Evolutionary conservation across 176 grass and related monocot genomes (phyloP).

Genomic region (Carex littledalei): DNA sequence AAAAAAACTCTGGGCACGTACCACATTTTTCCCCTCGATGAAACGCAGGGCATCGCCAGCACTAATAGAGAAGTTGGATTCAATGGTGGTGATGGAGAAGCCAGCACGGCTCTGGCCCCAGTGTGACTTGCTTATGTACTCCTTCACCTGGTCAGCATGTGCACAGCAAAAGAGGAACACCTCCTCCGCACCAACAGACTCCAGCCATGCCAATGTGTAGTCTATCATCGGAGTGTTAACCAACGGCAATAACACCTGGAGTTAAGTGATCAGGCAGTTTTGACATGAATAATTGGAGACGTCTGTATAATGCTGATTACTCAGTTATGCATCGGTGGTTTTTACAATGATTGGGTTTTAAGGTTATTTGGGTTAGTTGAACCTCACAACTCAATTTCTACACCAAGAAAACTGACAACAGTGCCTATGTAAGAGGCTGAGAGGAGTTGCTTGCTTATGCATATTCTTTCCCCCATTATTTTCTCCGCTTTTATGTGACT

Average conservation of each 20-base stretch:
- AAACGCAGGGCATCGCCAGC: constrained; percentile 66
- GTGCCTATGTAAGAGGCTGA: not conserved
- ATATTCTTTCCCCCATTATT: not conserved
- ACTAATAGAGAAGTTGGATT: constrained; percentile 66
- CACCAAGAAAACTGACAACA: not conserved
- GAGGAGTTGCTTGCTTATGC: not conserved
- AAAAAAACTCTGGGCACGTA: not conserved
- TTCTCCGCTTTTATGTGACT: not conserved
- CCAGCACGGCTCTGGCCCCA: constrained; percentile 34
- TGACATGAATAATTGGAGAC: not conserved
- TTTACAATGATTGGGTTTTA: not conserved
- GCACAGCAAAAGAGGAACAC: constrained; percentile 82
- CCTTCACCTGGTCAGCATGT: constrained; percentile 78
- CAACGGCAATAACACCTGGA: constrained; percentile 74
- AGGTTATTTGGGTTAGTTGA: not conserved
- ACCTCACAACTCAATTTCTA: not conserved
- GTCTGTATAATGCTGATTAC: not conserved
- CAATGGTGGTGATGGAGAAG: constrained; percentile 48
- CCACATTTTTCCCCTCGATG: constrained; percentile 19
- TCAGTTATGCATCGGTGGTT: not conserved
- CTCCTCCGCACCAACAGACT: constrained; percentile 72
- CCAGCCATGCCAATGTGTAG: constrained; percentile 87
- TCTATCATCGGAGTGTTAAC: constrained; percentile 90
- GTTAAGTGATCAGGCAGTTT: not conserved
- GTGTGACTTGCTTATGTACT: constrained; percentile 51